Conservation (phyloP, 2,329 filamentous ascomycete genomes). For the Monilinia laxa region DNA sequence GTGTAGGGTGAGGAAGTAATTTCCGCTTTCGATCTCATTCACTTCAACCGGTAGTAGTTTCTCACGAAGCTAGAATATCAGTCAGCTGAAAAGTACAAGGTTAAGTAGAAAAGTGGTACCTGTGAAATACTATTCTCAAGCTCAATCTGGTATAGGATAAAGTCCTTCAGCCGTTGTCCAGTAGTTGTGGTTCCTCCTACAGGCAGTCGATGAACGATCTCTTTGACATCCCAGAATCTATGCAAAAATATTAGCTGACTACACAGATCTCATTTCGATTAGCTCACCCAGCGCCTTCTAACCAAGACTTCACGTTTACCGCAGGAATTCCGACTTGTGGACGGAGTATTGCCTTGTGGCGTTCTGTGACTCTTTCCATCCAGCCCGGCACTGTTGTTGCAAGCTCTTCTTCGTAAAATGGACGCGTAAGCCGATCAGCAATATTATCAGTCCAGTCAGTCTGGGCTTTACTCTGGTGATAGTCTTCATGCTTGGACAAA, state of each 20-base stretch:
- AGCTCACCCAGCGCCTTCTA: slow-evolving; percentile 38
- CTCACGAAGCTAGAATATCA: slow-evolving; percentile 28
- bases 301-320: slow-evolving; percentile 36
- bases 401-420: slow-evolving; percentile 32
- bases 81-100: slow-evolving; percentile 8
- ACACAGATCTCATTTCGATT: background rate
- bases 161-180: slow-evolving; percentile 15
- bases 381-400: slow-evolving; percentile 34
- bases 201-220: slow-evolving; percentile 34
- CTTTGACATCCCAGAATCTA: slow-evolving; percentile 39
- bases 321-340: slow-evolving; percentile 37
- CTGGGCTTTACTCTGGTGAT: slow-evolving; percentile 30
- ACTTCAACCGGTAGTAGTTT: slow-evolving; percentile 24
- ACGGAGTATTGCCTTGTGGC: slow-evolving; percentile 33
- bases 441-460: slow-evolving; percentile 36
- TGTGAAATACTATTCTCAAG: slow-evolving; percentile 27
- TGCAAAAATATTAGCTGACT: slow-evolving; percentile 20
- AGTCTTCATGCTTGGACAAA: slow-evolving; percentile 5
- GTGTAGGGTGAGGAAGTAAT: slow-evolving; percentile 36
- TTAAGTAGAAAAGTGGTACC: background rate
- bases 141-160: slow-evolving; percentile 18
- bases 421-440: slow-evolving; percentile 33
- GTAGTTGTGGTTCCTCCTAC: slow-evolving; percentile 26
- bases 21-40: slow-evolving; percentile 29
- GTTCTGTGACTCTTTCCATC: slow-evolving; percentile 34